Conservation (phyloP, 306 rosid genomes). For the Crataegus laevigata region DNA sequence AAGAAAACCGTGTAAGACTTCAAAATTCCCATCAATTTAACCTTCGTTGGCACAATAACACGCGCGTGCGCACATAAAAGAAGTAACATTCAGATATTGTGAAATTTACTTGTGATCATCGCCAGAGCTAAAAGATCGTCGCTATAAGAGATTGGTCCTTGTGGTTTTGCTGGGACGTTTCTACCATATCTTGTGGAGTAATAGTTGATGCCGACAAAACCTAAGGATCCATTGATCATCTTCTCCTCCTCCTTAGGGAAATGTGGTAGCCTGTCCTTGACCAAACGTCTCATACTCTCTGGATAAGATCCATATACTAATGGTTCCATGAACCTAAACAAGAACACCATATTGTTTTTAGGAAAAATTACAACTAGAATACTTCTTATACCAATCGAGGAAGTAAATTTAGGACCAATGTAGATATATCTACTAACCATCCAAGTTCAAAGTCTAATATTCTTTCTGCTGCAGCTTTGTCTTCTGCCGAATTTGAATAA, state of each 20-base stretch:
- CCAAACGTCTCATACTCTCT: conserved; percentile 9
- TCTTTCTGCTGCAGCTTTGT: conserved; percentile 28
- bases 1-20: not conserved
- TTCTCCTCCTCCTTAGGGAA: conserved; percentile 11
- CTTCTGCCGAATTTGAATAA: conserved; percentile 8
- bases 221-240: conserved; percentile 10
- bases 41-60: not conserved
- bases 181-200: conserved; percentile 18
- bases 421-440: conserved; percentile 12
- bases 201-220: conserved; percentile 27
- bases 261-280: conserved; percentile 10
- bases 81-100: not conserved
- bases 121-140: not conserved
- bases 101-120: not conserved
- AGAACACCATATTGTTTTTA: not conserved
- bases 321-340: conserved; percentile 18
- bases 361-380: not conserved
- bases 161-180: not conserved
- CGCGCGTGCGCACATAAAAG: not conserved
- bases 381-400: not conserved
- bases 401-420: not conserved
- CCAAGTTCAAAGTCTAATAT: conserved; percentile 27
- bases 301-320: conserved; percentile 20
- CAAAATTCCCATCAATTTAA: not conserved
- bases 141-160: not conserved